These are phyloP conservation scores for Amanita fuliginea DNA, from an alignment of 768 basidiomycete genomes.

Conservation along the genomic window DNA sequence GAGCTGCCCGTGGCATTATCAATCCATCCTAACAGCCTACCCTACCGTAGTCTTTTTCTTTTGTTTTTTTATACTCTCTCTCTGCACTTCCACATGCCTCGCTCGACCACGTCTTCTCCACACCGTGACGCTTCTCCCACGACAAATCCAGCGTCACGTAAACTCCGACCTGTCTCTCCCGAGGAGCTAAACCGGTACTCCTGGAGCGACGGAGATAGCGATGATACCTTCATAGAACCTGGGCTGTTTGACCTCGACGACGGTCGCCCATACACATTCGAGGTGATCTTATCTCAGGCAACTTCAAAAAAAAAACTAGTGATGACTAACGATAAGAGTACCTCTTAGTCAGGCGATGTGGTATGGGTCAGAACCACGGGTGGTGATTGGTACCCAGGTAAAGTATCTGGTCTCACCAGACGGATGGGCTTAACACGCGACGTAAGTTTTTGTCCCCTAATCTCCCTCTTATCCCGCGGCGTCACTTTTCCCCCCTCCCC, in stretches of 20 bases:
- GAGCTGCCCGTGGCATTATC: background rate
- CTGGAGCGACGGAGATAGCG: constrained; percentile 25
- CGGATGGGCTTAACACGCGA: constrained; percentile 34
- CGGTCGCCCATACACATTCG: constrained; percentile 41
- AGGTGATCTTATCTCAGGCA: constrained; percentile 25
- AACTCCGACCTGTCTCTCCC: constrained; percentile 21
- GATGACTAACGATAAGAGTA: constrained; percentile 3
- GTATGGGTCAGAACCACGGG: constrained; percentile 44
- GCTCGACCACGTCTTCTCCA: background rate
- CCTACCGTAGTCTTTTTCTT: constrained; percentile 1
- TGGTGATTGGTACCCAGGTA: constrained; percentile 42
- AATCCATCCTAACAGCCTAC: background rate
- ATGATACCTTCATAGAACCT: constrained; percentile 17
- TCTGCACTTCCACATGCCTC: background rate
- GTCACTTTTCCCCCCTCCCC: background rate
- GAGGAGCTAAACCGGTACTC: constrained; percentile 19
- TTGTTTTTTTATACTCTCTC: background rate
- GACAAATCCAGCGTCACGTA: constrained; percentile 8
- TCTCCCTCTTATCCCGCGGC: constrained; percentile 9
- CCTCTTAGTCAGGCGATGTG: constrained; percentile 31
- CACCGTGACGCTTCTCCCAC: background rate
- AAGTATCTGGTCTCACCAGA: constrained; percentile 31
- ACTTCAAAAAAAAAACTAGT: no score
- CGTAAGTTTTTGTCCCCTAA: constrained; percentile 19
- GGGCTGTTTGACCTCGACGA: constrained; percentile 36